A percentile compares a stretch with the other conserved stretches of the same genome.
Conservation (phyloP, 2,329 filamentous ascomycete species). For the Hypoxylon sp. region DNA sequence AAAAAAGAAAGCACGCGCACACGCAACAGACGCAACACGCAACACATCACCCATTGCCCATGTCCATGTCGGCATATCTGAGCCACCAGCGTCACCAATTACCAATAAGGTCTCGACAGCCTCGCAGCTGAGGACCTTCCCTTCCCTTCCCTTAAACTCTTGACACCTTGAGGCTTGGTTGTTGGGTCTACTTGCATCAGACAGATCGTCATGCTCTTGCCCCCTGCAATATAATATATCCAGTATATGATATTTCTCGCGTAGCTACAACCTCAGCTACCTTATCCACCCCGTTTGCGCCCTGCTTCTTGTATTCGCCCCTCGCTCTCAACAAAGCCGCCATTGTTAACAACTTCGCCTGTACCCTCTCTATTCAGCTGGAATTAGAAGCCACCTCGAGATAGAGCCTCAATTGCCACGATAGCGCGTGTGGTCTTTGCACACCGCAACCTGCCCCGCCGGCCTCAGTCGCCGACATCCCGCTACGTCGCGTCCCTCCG, state of each 20-base stretch:
- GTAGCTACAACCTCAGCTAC: conserved; percentile 41
- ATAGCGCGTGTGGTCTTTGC: conserved; percentile 28
- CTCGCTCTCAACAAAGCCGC: conserved; percentile 32
- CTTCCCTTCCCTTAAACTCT: conserved; percentile 25
- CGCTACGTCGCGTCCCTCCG: conserved; percentile 30
- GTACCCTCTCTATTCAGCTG: conserved; percentile 34
- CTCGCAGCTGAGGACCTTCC: conserved; percentile 35
- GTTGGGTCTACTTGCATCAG: conserved; percentile 38
- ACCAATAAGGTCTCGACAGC: conserved; percentile 42
- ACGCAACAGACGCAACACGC: conserved; percentile 15
- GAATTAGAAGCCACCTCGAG: conserved; percentile 34
- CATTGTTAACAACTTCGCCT: conserved; percentile 21
- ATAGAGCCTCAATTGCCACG: conserved; percentile 42
- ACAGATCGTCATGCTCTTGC: conserved; percentile 43
- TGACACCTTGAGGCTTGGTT: conserved; percentile 1
- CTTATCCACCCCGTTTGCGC: conserved; percentile 34
- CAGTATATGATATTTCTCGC: conserved; percentile 38
- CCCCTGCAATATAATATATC: conserved; percentile 37
- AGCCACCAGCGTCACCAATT: conserved; percentile 35
- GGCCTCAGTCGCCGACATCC: conserved; percentile 28
- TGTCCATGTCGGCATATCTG: conserved; percentile 33
- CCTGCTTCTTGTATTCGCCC: conserved; percentile 36
- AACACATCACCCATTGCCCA: conserved; percentile 15
- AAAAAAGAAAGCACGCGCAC: conserved; percentile 20
- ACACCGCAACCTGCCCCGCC: conserved; percentile 29